phyloP scores from a whole-genome alignment of 2,329 filamentous ascomycete genomes.

The Elsinoe batatas region DNA sequence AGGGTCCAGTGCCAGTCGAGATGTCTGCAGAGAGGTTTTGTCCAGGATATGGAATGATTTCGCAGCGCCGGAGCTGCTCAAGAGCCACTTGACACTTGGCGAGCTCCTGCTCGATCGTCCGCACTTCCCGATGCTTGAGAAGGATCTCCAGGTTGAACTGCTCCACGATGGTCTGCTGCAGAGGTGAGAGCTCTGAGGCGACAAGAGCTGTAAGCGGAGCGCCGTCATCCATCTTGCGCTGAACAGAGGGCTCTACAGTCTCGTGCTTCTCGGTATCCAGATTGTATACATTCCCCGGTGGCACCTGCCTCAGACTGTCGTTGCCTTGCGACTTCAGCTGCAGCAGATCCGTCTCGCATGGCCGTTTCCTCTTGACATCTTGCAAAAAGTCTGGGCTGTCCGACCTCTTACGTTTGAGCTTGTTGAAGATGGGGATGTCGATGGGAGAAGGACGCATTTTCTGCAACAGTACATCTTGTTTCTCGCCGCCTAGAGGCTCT shows the following conservation, averaged over 20 bases:
- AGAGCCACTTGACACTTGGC: constrained; percentile 90
- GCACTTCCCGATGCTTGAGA: constrained; percentile 87
- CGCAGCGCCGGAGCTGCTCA: constrained; percentile 86
- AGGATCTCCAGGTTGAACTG: constrained; percentile 88
- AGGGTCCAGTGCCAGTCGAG: constrained; percentile 62
- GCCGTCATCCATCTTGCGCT: constrained; percentile 12
- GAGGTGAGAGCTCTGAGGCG: constrained; percentile 33
- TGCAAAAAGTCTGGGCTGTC: constrained; percentile 35
- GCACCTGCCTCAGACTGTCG: background rate
- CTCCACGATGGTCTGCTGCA: constrained; percentile 66
- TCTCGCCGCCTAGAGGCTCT: constrained; percentile 29
- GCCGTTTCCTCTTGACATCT: constrained; percentile 21
- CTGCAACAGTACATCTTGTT: constrained; percentile 34
- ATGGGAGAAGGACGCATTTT: constrained; percentile 35
- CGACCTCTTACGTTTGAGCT: constrained; percentile 50
- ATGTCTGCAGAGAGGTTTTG: constrained; percentile 58
- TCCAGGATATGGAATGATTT: constrained; percentile 81
- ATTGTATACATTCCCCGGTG: background rate
- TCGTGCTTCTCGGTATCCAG: background rate
- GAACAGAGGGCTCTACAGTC: background rate
- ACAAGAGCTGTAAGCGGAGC: constrained; percentile 8
- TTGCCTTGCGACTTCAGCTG: constrained; percentile 4
- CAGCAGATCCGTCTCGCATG: constrained; percentile 8
- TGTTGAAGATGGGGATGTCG: constrained; percentile 38
- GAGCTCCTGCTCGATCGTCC: constrained; percentile 89